A percentile compares a stretch with the other conserved stretches of the same genome.
These are phyloP conservation scores for Sarocladiaceae sp. DNA, from an alignment of 2,329 filamentous ascomycete genomes.

Conservation along the genomic window DNA sequence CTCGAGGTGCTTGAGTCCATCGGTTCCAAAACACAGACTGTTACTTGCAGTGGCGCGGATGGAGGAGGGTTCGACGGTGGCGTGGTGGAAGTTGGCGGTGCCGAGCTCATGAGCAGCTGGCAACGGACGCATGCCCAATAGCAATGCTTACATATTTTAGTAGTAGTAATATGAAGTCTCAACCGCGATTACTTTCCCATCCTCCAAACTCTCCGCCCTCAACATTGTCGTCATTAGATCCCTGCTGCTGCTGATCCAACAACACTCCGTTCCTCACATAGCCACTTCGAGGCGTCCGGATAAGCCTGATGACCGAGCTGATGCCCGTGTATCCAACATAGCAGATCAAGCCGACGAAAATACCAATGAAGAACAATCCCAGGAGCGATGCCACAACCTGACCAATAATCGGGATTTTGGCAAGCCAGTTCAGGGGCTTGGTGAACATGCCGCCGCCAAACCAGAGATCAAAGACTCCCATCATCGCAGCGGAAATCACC, in stretches of 20 bases:
- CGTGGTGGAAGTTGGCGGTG: no score
- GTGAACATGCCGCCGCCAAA: not conserved
- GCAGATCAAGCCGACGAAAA: not conserved
- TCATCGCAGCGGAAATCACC: not conserved
- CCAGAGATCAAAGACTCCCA: not conserved
- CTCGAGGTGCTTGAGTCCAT: no score
- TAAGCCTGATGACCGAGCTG: not conserved
- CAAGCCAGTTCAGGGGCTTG: not conserved
- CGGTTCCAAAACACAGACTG: no score
- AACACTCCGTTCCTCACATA: not conserved
- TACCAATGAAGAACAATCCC: not conserved
- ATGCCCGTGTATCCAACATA: not conserved
- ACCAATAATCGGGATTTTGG: not conserved
- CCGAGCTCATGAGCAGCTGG: no score
- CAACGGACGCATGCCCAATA: not conserved
- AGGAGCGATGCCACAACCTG: not conserved
- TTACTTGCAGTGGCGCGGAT: no score
- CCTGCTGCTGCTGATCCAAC: not conserved
- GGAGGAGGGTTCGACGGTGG: no score
- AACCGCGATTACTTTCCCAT: conserved; percentile 6
- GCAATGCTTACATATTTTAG: no score
- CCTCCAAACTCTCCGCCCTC: not conserved
- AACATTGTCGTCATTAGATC: not conserved
- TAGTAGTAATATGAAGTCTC: not conserved
- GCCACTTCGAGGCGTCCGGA: not conserved